Evolutionary conservation across 192 early-diverging fungal species (phyloP).

Genomic region (Coemansia sp.): DNA sequence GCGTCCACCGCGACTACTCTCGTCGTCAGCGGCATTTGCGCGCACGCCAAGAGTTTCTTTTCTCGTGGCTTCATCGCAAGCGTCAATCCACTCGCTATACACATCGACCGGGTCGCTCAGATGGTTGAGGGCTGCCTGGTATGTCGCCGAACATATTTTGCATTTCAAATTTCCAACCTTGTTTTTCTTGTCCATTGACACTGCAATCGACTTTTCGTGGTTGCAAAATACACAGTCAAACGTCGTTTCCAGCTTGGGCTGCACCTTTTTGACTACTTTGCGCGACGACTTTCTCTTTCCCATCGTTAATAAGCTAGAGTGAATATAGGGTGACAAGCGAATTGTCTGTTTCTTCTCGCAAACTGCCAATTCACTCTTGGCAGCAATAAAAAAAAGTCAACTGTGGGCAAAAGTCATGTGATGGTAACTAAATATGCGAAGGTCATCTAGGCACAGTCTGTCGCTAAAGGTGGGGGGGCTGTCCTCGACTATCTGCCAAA

Average conservation of each 20-base stretch:
- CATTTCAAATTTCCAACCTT: conserved; percentile 77
- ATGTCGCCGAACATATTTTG: conserved; percentile 72
- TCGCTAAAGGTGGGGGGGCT: too few relatives aligned
- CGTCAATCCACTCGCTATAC: conserved; percentile 89
- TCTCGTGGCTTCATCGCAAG: conserved; percentile 63
- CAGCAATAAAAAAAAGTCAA: too few relatives aligned
- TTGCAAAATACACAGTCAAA: conserved; percentile 87
- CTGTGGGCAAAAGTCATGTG: too few relatives aligned
- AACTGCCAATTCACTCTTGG: too few relatives aligned
- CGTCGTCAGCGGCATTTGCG: background rate
- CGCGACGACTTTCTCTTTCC: conserved; percentile 77
- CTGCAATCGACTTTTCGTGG: conserved; percentile 75
- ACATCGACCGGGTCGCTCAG: conserved; percentile 83
- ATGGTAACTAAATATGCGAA: too few relatives aligned
- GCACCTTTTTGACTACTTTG: conserved; percentile 64
- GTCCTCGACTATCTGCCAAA: too few relatives aligned
- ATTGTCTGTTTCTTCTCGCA: too few relatives aligned
- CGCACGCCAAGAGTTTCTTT: background rate
- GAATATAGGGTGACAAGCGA: too few relatives aligned
- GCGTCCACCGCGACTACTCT: background rate
- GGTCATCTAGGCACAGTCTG: too few relatives aligned
- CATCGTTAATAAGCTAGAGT: too few relatives aligned
- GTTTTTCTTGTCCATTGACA: conserved; percentile 64
- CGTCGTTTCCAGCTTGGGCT: conserved; percentile 64
- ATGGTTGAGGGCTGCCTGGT: conserved; percentile 65